Base-by-base conservation (phyloP, 106 monocot genomes). In the Hemerocallis citrina region DNA sequence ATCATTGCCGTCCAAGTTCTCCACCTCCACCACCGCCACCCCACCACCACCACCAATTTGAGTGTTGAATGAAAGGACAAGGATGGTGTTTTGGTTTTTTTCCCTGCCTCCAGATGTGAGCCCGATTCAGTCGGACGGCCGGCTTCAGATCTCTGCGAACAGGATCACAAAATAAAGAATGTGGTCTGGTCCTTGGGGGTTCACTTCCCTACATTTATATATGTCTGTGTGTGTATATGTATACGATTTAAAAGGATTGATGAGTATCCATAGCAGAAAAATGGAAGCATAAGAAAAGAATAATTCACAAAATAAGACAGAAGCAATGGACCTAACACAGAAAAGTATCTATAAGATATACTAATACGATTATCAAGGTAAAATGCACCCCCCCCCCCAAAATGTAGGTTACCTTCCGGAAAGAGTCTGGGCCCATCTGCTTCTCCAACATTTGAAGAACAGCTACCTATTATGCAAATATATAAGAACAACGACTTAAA, bases 391-490 rank as follows among this genome's bases (percentile, higher is more conserved):
- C n/a, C n/a, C n/a, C n/a, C n/a, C n/a, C n/a, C n/a, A n/a, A n/a
- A n/a, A 3, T 7, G 39, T 23, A 40, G 23, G 36, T 22, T 35
- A 87, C 96, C 91, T 98, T 98, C 28, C 84, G 79, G 48, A 98
- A 98, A 56, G 91, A 82, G 27, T 98, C 96, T 34, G 91, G 96
- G n/a, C 96, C 91, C 91, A 98, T 98, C 46, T 98, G 96, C 61
- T 98, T 98, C 74, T 98, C 91, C 62, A 98, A 66, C 96, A 98
- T 98, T 72, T 91, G 91, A 61, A 98, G 81, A 74, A 98, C 75
- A 36, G 96, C 79, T 55, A 85, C 68, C 96, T 98, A 65, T 45
- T 29, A 49, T 21, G 49, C 13, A 33, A 61, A 21, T 41, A 55
- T 32, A 20, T 7, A 34, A 56, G 19, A 72, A 13, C 1, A 16